These are phyloP conservation scores for Leucocoprinus sp. DNA, from an alignment of 768 basidiomycete species.

Conservation along the genomic window DNA sequence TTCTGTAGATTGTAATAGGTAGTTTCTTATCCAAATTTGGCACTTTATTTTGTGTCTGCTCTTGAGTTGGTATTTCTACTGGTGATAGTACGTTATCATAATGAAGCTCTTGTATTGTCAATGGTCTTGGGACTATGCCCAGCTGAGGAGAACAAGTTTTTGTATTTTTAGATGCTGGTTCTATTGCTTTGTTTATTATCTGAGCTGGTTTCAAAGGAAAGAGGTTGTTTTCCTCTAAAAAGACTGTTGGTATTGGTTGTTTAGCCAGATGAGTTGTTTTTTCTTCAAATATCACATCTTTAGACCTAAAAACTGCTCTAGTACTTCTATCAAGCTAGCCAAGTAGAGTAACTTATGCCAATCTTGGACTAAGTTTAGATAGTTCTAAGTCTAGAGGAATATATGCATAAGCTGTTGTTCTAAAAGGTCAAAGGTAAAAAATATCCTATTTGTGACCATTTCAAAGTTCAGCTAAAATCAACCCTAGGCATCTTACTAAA, in stretches of 20 bases:
- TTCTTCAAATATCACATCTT: slow-evolving; percentile 21
- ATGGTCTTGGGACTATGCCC: too few species aligned
- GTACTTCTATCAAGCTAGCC: slow-evolving; percentile 15
- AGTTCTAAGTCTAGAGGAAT: slow-evolving; percentile 13
- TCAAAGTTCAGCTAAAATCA: slow-evolving; percentile 15
- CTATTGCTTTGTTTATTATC: too few species aligned
- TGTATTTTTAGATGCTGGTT: too few species aligned
- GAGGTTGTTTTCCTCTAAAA: neutral
- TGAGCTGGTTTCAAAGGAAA: too few species aligned
- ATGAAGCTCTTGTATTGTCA: too few species aligned
- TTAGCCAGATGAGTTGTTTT: slow-evolving; percentile 7
- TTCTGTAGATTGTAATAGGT: too few species aligned
- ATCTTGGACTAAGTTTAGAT: slow-evolving; percentile 12
- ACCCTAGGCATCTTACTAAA: slow-evolving; percentile 9
- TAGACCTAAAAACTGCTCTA: slow-evolving; percentile 12
- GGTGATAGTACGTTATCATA: too few species aligned
- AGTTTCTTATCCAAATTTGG: too few species aligned
- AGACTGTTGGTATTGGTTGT: neutral
- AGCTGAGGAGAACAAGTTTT: too few species aligned
- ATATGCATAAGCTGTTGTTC: slow-evolving; percentile 23
- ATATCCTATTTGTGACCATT: slow-evolving; percentile 17
- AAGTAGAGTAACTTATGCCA: slow-evolving; percentile 16
- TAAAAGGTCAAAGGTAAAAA: slow-evolving; percentile 21
- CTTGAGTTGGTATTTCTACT: too few species aligned
- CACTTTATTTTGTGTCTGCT: too few species aligned